Evolutionary conservation across 768 basidiomycete genomes (phyloP).

Genomic region (Tricholoma flavovirens): DNA sequence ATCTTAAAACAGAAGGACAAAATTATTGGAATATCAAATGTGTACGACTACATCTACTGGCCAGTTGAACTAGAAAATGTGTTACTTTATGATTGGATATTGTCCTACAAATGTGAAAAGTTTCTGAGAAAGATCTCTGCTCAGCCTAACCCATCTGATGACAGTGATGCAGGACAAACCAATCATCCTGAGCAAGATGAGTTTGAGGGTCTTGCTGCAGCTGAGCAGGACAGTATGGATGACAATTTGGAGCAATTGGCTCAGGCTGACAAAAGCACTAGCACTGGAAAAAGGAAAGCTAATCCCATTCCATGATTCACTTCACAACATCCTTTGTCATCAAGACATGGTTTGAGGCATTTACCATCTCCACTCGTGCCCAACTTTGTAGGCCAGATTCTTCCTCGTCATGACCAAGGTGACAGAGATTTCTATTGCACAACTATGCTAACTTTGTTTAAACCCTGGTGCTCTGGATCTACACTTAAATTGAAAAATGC

Average conservation of each 20-base stretch:
- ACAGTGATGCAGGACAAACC: background rate
- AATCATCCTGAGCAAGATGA: background rate
- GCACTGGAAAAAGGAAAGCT: background rate
- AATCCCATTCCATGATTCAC: background rate
- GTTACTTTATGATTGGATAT: constrained; percentile 23
- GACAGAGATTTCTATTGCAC: constrained; percentile 25
- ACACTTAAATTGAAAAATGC: no score
- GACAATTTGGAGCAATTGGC: background rate
- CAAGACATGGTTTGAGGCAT: background rate
- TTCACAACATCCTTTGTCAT: background rate
- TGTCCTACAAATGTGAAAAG: constrained; percentile 8
- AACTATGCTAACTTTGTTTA: constrained; percentile 26
- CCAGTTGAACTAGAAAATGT: constrained; percentile 13
- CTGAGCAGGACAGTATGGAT: background rate
- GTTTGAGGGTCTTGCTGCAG: background rate
- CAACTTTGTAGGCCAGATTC: constrained; percentile 1
- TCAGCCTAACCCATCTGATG: background rate
- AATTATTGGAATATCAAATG: constrained; percentile 18
- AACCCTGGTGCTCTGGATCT: constrained; percentile 16
- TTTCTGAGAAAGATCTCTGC: background rate
- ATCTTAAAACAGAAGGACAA: constrained; percentile 12
- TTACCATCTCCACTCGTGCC: background rate
- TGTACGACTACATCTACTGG: constrained; percentile 28
- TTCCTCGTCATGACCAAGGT: constrained; percentile 20
- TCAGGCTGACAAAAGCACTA: background rate